Evolutionary conservation across 352 stramenopile genomes (phyloP).

Genomic region (Aphanomyces euteiches): DNA sequence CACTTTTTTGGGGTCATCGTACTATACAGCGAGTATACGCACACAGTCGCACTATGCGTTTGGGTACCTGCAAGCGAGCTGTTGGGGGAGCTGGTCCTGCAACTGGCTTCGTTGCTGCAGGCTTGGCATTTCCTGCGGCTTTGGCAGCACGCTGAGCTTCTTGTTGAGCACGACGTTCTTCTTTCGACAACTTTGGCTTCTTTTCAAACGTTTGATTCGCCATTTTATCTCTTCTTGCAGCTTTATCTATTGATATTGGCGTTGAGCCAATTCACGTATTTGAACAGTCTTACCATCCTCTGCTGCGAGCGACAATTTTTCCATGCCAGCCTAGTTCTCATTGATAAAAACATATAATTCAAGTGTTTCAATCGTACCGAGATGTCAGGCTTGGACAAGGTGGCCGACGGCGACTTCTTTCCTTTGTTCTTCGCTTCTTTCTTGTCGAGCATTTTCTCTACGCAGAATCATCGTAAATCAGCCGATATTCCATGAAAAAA

Average conservation of each 20-base stretch:
- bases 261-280: background rate
- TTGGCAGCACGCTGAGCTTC: constrained; percentile 87
- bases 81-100: constrained; percentile 7
- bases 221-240: constrained; percentile 21
- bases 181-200: constrained; percentile 85
- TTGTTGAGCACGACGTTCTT: constrained; percentile 88
- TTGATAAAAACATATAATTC: background rate
- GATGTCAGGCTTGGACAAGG: constrained; percentile 19
- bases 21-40: constrained; percentile 40
- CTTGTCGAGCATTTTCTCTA: constrained; percentile 30
- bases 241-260: constrained; percentile 10
- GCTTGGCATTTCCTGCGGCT: constrained; percentile 35
- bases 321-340: constrained; percentile 21
- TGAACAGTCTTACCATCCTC: constrained; percentile 16
- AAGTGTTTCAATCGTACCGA: constrained; percentile 3
- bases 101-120: constrained; percentile 27
- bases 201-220: constrained; percentile 29
- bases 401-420: constrained; percentile 21
- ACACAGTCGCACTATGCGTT: no score
- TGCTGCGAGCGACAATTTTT: constrained; percentile 18
- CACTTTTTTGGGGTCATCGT: constrained; percentile 77
- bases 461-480: background rate
- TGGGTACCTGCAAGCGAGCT: constrained; percentile 25
- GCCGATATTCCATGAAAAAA: background rate
- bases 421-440: constrained; percentile 25